Evolutionary conservation across 148 eudicot genomes (phyloP).

Genomic region (Camellia granthamiana): DNA sequence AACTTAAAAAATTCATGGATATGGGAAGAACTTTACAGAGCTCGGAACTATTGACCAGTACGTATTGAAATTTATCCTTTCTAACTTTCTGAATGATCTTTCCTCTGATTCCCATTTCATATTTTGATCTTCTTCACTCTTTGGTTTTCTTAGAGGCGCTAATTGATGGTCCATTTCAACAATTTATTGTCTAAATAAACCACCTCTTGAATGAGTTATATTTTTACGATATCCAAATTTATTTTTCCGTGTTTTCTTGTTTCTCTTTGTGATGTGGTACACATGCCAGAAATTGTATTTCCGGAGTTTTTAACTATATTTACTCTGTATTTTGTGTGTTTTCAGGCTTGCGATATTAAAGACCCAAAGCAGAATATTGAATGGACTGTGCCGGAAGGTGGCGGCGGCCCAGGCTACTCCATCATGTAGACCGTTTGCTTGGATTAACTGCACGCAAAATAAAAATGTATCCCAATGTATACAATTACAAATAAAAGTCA

Average conservation of each 20-base stretch:
- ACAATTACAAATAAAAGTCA: too few species aligned
- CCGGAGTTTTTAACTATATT: too few species aligned
- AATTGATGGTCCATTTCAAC: not conserved
- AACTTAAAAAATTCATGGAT: conserved; percentile 78
- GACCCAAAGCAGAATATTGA: conserved; percentile 88
- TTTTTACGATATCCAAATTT: not conserved
- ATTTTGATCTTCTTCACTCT: not conserved
- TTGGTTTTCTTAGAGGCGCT: not conserved
- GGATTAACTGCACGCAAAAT: not conserved
- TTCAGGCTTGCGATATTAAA: conserved; percentile 94
- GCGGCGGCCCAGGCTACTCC: conserved; percentile 95
- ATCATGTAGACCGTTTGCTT: conserved; percentile 51
- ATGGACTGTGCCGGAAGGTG: conserved; percentile 98
- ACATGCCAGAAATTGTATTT: not conserved
- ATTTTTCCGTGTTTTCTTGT: not conserved
- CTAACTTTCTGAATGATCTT: not conserved
- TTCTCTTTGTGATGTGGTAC: not conserved
- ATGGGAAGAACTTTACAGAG: conserved; percentile 82
- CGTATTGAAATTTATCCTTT: conserved; percentile 24
- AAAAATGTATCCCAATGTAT: too few species aligned
- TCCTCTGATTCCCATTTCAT: not conserved
- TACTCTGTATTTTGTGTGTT: not conserved
- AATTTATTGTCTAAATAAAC: not conserved
- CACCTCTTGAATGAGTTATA: not conserved
- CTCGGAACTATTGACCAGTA: conserved; percentile 89